A percentile compares a stretch with the other conserved stretches of the same genome.
Conservation (phyloP, 2,329 filamentous ascomycete species). For the Alternaria conjuncta region DNA sequence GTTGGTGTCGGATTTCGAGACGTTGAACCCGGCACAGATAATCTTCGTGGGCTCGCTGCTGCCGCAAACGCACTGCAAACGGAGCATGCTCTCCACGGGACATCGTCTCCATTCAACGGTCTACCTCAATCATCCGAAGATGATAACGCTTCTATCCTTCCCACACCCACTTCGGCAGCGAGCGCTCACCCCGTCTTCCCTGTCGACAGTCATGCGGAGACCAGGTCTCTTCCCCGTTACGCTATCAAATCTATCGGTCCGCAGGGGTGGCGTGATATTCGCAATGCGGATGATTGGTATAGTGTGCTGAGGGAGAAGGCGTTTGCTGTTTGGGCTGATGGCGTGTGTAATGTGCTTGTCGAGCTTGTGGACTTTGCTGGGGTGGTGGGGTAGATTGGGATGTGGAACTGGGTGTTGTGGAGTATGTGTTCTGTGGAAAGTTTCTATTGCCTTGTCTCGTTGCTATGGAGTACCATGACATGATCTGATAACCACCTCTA, state of each 20-base stretch:
- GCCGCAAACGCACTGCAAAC: conserved; percentile 39
- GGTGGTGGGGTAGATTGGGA: neutral
- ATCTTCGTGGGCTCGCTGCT: conserved; percentile 39
- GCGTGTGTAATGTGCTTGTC: conserved; percentile 39
- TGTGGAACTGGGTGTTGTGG: neutral
- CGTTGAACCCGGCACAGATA: conserved; percentile 21
- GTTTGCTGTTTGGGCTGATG: conserved; percentile 41
- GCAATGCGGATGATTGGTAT: conserved; percentile 33
- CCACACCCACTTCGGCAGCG: neutral
- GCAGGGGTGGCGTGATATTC: conserved; percentile 30
- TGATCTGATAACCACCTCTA: neutral
- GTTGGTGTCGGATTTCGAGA: neutral
- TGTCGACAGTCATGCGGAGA: neutral
- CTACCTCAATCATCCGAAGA: neutral
- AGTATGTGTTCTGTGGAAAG: neutral
- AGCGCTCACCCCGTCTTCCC: neutral
- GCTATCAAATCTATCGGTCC: conserved; percentile 33
- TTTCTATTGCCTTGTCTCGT: no score
- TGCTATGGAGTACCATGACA: neutral
- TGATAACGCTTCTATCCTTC: neutral
- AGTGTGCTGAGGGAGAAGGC: conserved; percentile 33
- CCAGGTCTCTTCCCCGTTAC: conserved; percentile 16
- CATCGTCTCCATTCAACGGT: neutral
- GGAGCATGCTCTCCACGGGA: conserved; percentile 5
- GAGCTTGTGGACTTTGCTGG: conserved; percentile 21